Base-by-base conservation (phyloP, 2,329 filamentous ascomycete genomes). In the Blastomyces gilchristii region DNA sequence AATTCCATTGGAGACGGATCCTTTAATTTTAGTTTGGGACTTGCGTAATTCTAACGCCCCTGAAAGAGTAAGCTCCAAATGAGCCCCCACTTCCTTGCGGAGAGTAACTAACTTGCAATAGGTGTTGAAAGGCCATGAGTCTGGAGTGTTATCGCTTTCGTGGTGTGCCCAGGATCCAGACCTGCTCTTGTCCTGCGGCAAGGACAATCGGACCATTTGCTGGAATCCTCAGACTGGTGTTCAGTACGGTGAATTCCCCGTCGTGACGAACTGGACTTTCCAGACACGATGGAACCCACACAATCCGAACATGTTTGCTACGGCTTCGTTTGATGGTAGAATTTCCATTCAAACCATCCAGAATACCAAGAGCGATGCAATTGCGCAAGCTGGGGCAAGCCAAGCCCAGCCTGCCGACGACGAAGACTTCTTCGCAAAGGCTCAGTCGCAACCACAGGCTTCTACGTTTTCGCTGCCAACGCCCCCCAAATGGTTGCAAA, bases 241-340 rank as follows among this genome's bases (percentile, higher is more conserved):
- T 72, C 82, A 85, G 14, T 88, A 91, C 67, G 94, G 95, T 67
- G 93, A 97, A 76, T 93, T 97, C 72, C 92, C 93, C 4, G 91
- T 97, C 70, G 92, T 96, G 62, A 97, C 93, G n/a, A 99, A 97
- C 76, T 99, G 94, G 93, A 96, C 92, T 6, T 99, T 99, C 80
- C 87, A 93, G 73, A 96, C 94, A 5, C 85, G 88, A 66, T 97
- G 95, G 83, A 92, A 96, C 74, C 94, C 94, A 39, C 87, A 90
- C 69, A 96, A 99, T 75, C 93, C 94, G 12, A 90, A 87, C 72
- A 81, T 99, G 63, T 90, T 93, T 59, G 95, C 95, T 22, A 97
- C 94, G 22, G 94, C 95, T 11, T 96, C 93, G 1, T 97, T 97
- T 68, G 94, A 99, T 72, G 94, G 95, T 69, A 97, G 95, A 77